Conservation (phyloP, 768 basidiomycete species). For the Kwoniella newhampshirensis region DNA sequence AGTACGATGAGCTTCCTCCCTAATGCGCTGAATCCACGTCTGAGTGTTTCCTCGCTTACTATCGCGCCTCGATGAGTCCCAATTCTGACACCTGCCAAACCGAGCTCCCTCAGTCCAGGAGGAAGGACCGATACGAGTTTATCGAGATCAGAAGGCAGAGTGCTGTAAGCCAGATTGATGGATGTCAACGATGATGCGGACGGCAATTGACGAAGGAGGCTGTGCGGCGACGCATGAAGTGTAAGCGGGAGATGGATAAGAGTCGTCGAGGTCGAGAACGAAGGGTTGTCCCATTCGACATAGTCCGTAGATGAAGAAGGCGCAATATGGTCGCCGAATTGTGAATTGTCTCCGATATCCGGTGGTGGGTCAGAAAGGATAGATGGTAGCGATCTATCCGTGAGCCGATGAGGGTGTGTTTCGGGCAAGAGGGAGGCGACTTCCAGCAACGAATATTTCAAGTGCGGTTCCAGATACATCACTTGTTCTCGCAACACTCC, state of each 20-base stretch:
- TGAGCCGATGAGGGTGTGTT: slow-evolving; percentile 8
- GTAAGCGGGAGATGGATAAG: slow-evolving; percentile 31
- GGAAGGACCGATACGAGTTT: slow-evolving; percentile 25
- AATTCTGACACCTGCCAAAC: slow-evolving; percentile 19
- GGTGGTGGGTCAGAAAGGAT: slow-evolving; percentile 17
- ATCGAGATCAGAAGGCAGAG: slow-evolving; percentile 24
- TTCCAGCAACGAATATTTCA: slow-evolving; percentile 26
- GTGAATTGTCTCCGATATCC: too few species aligned
- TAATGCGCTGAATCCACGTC: slow-evolving; percentile 20
- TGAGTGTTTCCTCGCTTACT: slow-evolving; percentile 16
- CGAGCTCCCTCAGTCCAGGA: slow-evolving; percentile 22
- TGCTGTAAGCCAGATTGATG: slow-evolving; percentile 31
- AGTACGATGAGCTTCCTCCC: slow-evolving; percentile 34
- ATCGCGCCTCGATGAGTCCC: neutral
- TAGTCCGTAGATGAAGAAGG: neutral
- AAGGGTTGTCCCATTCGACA: slow-evolving; percentile 10
- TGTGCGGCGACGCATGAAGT: slow-evolving; percentile 27
- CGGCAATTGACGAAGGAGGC: slow-evolving; percentile 20
- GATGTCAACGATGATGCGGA: slow-evolving; percentile 25
- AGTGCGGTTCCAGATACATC: slow-evolving; percentile 23
- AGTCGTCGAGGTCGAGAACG: slow-evolving; percentile 1
- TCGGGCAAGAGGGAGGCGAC: slow-evolving; percentile 21
- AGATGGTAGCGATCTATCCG: slow-evolving; percentile 17
- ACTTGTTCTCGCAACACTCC: slow-evolving; percentile 33
- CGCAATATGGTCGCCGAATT: neutral